These are phyloP conservation scores for Ilex asprella DNA, from an alignment of 257 asterid species.

Conservation along the genomic window DNA sequence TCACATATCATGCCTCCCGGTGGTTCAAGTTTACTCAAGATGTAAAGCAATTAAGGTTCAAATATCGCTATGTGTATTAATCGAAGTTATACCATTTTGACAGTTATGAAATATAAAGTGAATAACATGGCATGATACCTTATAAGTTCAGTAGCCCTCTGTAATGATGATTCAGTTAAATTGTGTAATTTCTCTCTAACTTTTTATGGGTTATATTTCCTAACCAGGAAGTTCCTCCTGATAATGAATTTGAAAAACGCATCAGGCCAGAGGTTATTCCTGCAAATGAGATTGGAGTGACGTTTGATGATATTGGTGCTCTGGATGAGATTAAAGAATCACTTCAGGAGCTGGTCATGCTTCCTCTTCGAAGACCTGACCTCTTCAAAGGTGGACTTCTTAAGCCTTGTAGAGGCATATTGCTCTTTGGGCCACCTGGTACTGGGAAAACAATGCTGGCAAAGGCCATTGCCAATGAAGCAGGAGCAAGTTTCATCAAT, in stretches of 20 bases:
- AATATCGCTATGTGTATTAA: no score
- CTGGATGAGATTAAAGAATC: conserved; percentile 82
- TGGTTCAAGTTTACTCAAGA: no score
- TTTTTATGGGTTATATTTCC: conserved; percentile 8
- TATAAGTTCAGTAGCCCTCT: not conserved
- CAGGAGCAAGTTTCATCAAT: conserved; percentile 96
- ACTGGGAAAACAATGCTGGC: conserved; percentile 99
- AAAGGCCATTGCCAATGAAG: conserved; percentile 93
- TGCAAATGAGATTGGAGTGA: conserved; percentile 76
- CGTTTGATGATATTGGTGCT: conserved; percentile 86
- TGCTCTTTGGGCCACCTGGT: conserved; percentile 97
- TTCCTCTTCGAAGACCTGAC: conserved; percentile 94
- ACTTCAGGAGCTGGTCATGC: conserved; percentile 98
- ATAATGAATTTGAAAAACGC: conserved; percentile 93
- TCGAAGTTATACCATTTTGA: no score
- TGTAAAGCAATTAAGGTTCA: no score
- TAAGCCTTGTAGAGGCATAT: conserved; percentile 94
- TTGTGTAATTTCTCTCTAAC: not conserved
- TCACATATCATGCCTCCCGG: no score
- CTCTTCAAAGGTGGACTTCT: conserved; percentile 93
- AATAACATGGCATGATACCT: no score
- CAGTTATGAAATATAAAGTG: no score
- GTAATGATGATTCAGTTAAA: not conserved
- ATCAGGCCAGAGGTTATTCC: conserved; percentile 95
- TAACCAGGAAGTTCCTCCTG: conserved; percentile 79